phyloP scores from a whole-genome alignment of 371 early-diverging fungal genomes.

The Mortierella sp. region DNA sequence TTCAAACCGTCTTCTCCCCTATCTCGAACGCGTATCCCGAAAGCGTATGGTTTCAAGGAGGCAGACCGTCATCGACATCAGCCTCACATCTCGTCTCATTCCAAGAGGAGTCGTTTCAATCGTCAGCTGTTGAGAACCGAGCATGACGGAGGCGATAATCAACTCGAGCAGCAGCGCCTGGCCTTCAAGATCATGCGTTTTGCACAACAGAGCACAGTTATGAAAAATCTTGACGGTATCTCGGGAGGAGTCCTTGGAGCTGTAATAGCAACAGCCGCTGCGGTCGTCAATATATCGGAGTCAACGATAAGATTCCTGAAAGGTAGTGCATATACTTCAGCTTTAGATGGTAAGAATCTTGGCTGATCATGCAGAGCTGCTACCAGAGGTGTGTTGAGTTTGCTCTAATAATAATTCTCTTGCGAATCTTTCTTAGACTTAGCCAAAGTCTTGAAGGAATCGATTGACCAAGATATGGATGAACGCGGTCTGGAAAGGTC shows the following conservation, averaged over 20 bases:
- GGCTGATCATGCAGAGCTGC: not conserved
- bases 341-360: conserved; percentile 9
- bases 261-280: conserved; percentile 9
- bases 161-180: not conserved
- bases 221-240: conserved; percentile 28
- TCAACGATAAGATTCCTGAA: conserved; percentile 5
- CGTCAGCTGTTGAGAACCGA: not conserved
- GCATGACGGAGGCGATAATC: not conserved
- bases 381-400: not conserved
- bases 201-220: conserved; percentile 4
- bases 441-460: not conserved
- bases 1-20: not conserved
- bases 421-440: not conserved
- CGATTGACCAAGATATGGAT: conserved; percentile 9
- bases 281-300: conserved; percentile 7
- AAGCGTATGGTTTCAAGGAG: conserved; percentile 21
- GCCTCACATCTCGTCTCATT: conserved; percentile 11
- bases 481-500: conserved; percentile 13
- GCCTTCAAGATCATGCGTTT: conserved; percentile 25
- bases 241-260: conserved; percentile 26
- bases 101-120: not conserved
- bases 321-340: conserved; percentile 1
- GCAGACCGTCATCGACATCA: conserved; percentile 36
- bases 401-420: not conserved
- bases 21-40: conserved; percentile 11